Evolutionary conservation across 345 rosid genomes (phyloP).

Genomic region (Aurinia saxatilis): DNA sequence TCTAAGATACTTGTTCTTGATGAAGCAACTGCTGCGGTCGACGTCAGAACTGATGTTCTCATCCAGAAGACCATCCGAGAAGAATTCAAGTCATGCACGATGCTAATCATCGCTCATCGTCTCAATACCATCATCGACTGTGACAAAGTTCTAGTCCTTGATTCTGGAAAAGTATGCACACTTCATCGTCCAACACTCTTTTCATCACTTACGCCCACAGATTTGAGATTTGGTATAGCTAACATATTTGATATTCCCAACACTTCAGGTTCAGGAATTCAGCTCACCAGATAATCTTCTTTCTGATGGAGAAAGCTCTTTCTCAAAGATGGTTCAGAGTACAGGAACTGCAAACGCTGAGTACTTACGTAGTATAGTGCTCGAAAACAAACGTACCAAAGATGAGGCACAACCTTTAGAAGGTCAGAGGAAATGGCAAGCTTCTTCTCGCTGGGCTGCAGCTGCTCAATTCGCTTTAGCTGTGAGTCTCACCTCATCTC

Average conservation of each 20-base stretch:
- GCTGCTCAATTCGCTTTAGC: slow-evolving; percentile 71
- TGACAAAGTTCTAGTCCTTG: slow-evolving; percentile 83
- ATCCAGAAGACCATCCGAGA: slow-evolving; percentile 98
- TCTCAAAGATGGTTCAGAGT: slow-evolving; percentile 96
- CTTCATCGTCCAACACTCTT: neutral
- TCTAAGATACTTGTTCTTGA: slow-evolving; percentile 97
- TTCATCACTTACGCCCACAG: neutral
- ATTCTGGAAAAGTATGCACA: slow-evolving; percentile 72
- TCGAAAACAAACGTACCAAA: slow-evolving; percentile 30
- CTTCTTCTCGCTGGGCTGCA: slow-evolving; percentile 85
- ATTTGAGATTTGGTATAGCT: slow-evolving; percentile 5
- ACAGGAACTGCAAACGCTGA: slow-evolving; percentile 95
- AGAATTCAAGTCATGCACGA: slow-evolving; percentile 91
- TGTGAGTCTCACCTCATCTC: slow-evolving; percentile 65
- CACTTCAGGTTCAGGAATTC: slow-evolving; percentile 74
- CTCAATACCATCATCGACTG: slow-evolving; percentile 95
- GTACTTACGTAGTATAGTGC: slow-evolving; percentile 71
- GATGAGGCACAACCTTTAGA: slow-evolving; percentile 38
- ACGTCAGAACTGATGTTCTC: slow-evolving; percentile 95
- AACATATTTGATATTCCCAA: neutral
- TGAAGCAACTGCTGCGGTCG: slow-evolving; percentile 99
- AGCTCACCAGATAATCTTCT: slow-evolving; percentile 73
- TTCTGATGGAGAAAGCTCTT: slow-evolving; percentile 62
- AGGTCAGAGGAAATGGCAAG: slow-evolving; percentile 63
- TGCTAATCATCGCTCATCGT: slow-evolving; percentile 96